phyloP scores from a whole-genome alignment of 1,139 yeast genomes.

The Pichia sp. region DNA sequence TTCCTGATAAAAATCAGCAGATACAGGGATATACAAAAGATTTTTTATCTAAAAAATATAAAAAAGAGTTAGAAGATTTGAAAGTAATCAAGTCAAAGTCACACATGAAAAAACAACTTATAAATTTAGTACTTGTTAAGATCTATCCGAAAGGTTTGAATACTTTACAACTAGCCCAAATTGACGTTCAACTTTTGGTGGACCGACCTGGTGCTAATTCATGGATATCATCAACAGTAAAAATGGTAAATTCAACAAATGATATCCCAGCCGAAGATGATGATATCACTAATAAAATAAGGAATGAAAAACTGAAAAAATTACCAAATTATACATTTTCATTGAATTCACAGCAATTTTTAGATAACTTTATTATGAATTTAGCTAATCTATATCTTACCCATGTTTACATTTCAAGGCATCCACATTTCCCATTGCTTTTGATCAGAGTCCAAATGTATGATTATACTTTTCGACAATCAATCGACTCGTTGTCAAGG shows the following conservation, averaged over 20 bases:
- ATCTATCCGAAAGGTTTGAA: conserved; percentile 63
- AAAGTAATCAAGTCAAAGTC: conserved; percentile 13
- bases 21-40: conserved; percentile 16
- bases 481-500: not conserved
- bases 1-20: conserved; percentile 15
- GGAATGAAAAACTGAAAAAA: conserved; percentile 33
- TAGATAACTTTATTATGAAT: conserved; percentile 41
- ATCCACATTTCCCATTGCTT: conserved; percentile 54
- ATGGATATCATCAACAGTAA: conserved; percentile 57
- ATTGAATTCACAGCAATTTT: conserved; percentile 38
- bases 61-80: conserved; percentile 11
- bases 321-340: conserved; percentile 28
- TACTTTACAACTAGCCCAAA: conserved; percentile 61
- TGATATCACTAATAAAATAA: conserved; percentile 6
- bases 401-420: conserved; percentile 62
- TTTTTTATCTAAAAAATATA: conserved; percentile 16
- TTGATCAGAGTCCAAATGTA: conserved; percentile 63
- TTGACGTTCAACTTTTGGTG: conserved; percentile 59
- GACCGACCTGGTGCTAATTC: conserved; percentile 45
- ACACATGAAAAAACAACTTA: conserved; percentile 38
- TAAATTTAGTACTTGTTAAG: conserved; percentile 46
- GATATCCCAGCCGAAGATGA: conserved; percentile 20
- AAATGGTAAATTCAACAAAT: conserved; percentile 25
- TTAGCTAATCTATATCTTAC: conserved; percentile 46
- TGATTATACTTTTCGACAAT: conserved; percentile 34